These are phyloP conservation scores for Rosa hybrid DNA, from an alignment of 331 rosid genomes.

Conservation along the genomic window DNA sequence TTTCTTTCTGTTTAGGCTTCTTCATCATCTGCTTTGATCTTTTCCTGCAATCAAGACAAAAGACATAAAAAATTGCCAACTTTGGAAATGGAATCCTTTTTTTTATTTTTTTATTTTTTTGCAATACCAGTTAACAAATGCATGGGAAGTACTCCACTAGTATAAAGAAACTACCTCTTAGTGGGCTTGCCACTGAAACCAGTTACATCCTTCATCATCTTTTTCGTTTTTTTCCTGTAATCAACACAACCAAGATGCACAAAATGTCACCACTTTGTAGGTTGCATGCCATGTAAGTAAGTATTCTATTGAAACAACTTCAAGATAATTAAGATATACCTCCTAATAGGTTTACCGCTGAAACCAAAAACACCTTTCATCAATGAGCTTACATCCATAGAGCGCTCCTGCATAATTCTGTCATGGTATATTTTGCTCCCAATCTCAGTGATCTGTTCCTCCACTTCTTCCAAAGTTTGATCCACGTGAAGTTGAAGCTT, in stretches of 20 bases:
- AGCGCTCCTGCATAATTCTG: conserved; percentile 68
- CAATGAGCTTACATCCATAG: conserved; percentile 81
- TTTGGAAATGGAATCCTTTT: background rate
- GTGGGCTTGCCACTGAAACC: conserved; percentile 5
- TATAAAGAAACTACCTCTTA: conserved; percentile 53
- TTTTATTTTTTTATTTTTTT: no score
- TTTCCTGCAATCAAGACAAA: conserved; percentile 37
- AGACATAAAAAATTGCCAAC: conserved; percentile 17
- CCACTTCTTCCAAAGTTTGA: conserved; percentile 85
- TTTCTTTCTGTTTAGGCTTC: conserved; percentile 48
- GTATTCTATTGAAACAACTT: background rate
- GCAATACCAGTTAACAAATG: background rate
- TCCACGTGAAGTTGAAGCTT: conserved; percentile 88
- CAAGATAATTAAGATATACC: conserved; percentile 41
- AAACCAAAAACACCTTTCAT: conserved; percentile 89
- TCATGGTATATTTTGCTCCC: conserved; percentile 98
- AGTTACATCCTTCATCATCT: background rate
- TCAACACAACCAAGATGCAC: background rate
- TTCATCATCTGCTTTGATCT: conserved; percentile 54
- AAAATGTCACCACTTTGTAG: background rate
- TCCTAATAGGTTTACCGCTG: conserved; percentile 47
- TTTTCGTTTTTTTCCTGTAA: background rate
- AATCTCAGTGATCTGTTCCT: conserved; percentile 79
- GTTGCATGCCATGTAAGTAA: background rate
- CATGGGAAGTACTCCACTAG: background rate